Conservation (phyloP, 2,329 filamentous ascomycete genomes). For the Thermochaetoides dissita region DNA sequence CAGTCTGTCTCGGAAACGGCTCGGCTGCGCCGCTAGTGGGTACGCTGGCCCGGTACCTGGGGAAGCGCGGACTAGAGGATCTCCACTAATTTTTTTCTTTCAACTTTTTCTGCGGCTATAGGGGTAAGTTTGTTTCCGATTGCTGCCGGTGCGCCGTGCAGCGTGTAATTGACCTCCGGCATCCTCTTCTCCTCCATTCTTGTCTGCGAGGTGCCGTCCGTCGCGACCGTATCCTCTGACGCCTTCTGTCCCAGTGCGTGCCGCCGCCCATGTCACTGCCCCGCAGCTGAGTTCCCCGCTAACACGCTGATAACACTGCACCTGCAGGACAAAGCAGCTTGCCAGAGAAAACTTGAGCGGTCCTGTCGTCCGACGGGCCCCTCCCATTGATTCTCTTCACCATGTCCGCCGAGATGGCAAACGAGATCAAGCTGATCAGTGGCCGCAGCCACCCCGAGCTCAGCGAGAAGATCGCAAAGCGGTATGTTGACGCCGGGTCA, state of each 20-base stretch:
- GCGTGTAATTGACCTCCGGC: slow-evolving; percentile 5
- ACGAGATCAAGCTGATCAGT: slow-evolving; percentile 39
- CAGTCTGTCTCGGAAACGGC: background rate
- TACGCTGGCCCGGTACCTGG: slow-evolving; percentile 11
- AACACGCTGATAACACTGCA: slow-evolving; percentile 6
- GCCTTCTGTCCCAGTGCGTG: slow-evolving; percentile 1
- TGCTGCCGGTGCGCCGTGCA: slow-evolving; percentile 4
- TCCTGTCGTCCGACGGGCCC: slow-evolving; percentile 10
- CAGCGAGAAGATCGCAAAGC: slow-evolving; percentile 24
- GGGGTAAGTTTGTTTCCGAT: slow-evolving; percentile 3
- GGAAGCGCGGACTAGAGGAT: slow-evolving; percentile 9
- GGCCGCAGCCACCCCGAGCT: slow-evolving; percentile 35
- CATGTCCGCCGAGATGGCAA: slow-evolving; percentile 28
- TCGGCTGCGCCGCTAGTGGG: slow-evolving; percentile 7
- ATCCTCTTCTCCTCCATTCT: background rate
- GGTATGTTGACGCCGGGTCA: slow-evolving; percentile 8
- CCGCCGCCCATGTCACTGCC: slow-evolving; percentile 6
- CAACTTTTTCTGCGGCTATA: slow-evolving; percentile 15
- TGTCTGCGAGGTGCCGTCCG: background rate
- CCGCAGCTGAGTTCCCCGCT: slow-evolving; percentile 13
- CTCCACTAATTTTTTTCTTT: slow-evolving; percentile 16
- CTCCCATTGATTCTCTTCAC: slow-evolving; percentile 6
- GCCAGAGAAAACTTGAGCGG: slow-evolving; percentile 9
- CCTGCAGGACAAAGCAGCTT: slow-evolving; percentile 2
- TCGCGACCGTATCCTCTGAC: background rate